Evolutionary conservation across 768 basidiomycete genomes (phyloP), one percentile per base, ranked within the genome.

Genomic region (Tulasnella sp.): DNA sequence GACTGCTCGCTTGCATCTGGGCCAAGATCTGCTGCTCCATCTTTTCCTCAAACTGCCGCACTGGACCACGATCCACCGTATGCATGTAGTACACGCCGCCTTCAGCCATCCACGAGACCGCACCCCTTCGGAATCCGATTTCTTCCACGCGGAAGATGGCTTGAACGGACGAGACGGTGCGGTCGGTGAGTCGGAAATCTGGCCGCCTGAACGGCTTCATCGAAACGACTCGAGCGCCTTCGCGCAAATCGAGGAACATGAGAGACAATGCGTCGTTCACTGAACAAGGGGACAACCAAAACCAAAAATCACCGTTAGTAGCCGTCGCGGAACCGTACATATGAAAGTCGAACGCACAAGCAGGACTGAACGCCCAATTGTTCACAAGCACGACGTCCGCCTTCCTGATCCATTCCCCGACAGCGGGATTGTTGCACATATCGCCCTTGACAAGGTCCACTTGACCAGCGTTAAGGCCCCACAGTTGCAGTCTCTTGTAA

Each of bases 371-470:
- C 1, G 92, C 92, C 84, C 93, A 95, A 83, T 95, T 95, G 83
- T 95, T 94, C 75, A 94, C 92, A 79, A 99, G 85, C 10, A 99
- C 91, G 0, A 99, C 94, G 82, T 99, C 96, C 2, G 98, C 97
- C 81, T 91, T 85, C 11, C 88, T 83, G 77, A 99, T 87, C 73
- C 95, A 85, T 82, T 90, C 89, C 61, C 90, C 87, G 20, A 95
- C 90, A 51, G 91, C 86, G 32, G 82, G 82, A 82, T 91, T 90
- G 77, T 87, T 85, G 72, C 95, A 86, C 90, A 99, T 98, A 82
- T 98, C 91, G 0, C 94, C 95, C 82, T 96, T 88, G 83, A 93
- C 91, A 16, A 94, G 85, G 83, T 93, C 91, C 37, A 95, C 89
- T 3, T 91, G 87, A 5, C 95, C 93, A 79, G 91, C 88, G 20